Percentiles rank a stretch among this genome's conserved stretches.
Conservation (phyloP, 441 rosid genomes). For the Viola pubescens region DNA sequence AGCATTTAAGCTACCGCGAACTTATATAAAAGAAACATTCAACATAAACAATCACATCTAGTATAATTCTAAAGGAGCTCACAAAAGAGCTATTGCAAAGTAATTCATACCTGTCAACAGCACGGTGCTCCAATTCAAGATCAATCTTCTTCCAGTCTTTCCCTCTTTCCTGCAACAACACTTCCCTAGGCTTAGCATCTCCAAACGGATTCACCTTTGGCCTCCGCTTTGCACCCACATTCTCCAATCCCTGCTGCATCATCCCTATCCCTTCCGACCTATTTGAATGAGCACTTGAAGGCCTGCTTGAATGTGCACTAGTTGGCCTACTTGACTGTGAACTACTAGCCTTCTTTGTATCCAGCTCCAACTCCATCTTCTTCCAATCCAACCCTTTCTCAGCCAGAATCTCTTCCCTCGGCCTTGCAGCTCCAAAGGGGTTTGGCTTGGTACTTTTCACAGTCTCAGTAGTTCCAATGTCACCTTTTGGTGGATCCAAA, state of each 20-base stretch:
- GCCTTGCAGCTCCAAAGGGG: conserved; percentile 92
- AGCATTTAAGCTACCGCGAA: not conserved
- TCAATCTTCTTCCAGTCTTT: conserved; percentile 97
- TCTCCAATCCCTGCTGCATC: conserved; percentile 50
- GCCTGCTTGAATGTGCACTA: conserved; percentile 85
- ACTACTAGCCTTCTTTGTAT: conserved; percentile 46
- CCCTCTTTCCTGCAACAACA: conserved; percentile 81
- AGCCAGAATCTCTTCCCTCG: conserved; percentile 86
- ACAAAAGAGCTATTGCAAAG: not conserved
- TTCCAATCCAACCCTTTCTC: conserved; percentile 95
- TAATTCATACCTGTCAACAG: conserved; percentile 56
- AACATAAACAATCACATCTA: not conserved
- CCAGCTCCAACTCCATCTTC: conserved; percentile 68
- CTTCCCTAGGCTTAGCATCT: conserved; percentile 90
- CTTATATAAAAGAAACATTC: not conserved
- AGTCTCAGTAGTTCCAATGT: conserved; percentile 30
- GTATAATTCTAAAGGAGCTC: conserved; percentile 8
- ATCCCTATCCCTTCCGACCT: conserved; percentile 59
- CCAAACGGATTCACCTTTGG: conserved; percentile 94
- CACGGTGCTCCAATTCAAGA: conserved; percentile 75
- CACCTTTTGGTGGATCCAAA: conserved; percentile 59
- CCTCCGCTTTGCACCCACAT: conserved; percentile 44
- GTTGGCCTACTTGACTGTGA: conserved; percentile 54
- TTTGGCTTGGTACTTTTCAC: conserved; percentile 55
- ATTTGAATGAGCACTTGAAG: conserved; percentile 84